Percentiles rank a stretch among this genome's conserved stretches.
phyloP scores from a whole-genome alignment of 148 eudicot genomes.

The Camellia sinensis region DNA sequence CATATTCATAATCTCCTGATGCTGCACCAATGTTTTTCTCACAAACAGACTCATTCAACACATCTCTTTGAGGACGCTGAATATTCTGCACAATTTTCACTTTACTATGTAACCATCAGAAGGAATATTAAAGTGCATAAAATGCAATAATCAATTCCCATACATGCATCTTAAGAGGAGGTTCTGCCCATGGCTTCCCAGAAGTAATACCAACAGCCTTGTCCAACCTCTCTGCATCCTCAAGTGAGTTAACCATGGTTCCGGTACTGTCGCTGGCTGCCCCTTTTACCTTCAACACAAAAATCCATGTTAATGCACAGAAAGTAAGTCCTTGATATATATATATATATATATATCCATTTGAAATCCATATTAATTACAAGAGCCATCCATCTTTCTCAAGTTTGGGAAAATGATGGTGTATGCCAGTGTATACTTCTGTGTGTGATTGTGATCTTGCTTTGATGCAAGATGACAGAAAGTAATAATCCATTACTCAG shows the following conservation, averaged over 20 bases:
- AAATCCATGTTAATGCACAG: slow-evolving; percentile 11
- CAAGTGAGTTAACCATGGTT: slow-evolving; percentile 32
- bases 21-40: slow-evolving; percentile 44
- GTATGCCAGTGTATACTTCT: neutral
- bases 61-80: slow-evolving; percentile 47
- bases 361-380: neutral
- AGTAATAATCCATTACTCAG: neutral
- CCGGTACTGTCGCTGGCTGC: slow-evolving; percentile 34
- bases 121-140: neutral
- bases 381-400: neutral
- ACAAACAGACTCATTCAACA: slow-evolving; percentile 31
- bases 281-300: slow-evolving; percentile 50
- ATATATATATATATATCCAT: neutral
- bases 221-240: slow-evolving; percentile 40
- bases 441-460: neutral
- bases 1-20: slow-evolving; percentile 52
- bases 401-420: neutral
- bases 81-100: slow-evolving; percentile 32
- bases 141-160: slow-evolving; percentile 12
- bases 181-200: slow-evolving; percentile 47
- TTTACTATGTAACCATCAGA: slow-evolving; percentile 6
- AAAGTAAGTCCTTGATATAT: slow-evolving; percentile 5
- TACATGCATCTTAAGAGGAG: slow-evolving; percentile 46
- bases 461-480: neutral
- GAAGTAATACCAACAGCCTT: slow-evolving; percentile 35